Percentiles rank a stretch among this genome's conserved stretches.
These are phyloP conservation scores for Scheffersomyces illinoinensis DNA, from an alignment of 1,139 yeast species.

Conservation along the genomic window DNA sequence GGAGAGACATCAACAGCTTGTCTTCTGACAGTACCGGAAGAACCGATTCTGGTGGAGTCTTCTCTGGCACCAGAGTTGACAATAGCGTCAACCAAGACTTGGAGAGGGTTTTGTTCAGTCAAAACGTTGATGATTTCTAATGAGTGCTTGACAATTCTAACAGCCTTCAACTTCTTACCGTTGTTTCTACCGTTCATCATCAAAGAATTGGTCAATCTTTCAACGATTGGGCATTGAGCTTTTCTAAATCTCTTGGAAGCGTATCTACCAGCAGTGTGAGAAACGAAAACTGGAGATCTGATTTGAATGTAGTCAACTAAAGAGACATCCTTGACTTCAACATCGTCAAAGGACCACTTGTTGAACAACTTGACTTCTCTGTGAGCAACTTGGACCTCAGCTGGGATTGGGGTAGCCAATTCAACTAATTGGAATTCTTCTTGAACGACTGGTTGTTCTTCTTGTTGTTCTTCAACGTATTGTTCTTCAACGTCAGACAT, in stretches of 20 bases:
- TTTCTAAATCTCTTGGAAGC: constrained; percentile 99
- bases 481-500: constrained; percentile 58
- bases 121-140: constrained; percentile 96
- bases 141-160: constrained; percentile 99
- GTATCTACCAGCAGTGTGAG: constrained; percentile 99
- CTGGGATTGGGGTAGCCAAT: constrained; percentile 94
- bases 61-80: constrained; percentile 99
- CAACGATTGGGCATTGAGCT: constrained; percentile 99
- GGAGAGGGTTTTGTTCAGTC: constrained; percentile 99
- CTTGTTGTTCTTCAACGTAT: constrained; percentile 48
- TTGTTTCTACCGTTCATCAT: constrained; percentile 99
- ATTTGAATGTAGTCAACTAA: constrained; percentile 98
- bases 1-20: constrained; percentile 99
- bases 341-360: constrained; percentile 99
- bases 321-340: constrained; percentile 96
- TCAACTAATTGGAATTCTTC: constrained; percentile 77
- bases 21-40: constrained; percentile 99
- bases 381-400: constrained; percentile 95
- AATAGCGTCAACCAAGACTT: constrained; percentile 98
- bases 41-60: constrained; percentile 99
- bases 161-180: constrained; percentile 99
- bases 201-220: constrained; percentile 99
- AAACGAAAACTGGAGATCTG: constrained; percentile 95
- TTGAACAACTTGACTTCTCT: constrained; percentile 97
- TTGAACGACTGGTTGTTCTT: constrained; percentile 69